Evolutionary conservation across 2,329 filamentous ascomycete genomes (phyloP), one percentile per base, ranked within the genome.

Genomic region (Claviceps fusiformis): DNA sequence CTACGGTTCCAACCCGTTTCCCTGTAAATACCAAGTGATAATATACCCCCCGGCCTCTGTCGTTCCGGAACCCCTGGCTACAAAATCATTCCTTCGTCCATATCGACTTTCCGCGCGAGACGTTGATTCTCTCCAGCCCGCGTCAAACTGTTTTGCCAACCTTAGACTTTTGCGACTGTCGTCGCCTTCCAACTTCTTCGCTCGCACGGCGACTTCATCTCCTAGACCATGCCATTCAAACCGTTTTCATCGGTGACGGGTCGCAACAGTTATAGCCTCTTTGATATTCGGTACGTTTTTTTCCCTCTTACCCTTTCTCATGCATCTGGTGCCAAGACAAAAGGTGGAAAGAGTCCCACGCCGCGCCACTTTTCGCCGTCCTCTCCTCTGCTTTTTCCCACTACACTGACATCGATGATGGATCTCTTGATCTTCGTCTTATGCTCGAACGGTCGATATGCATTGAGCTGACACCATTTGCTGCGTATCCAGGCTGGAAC

Each of bases 401-500:
- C 17, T 17, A 43, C 17, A 7, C 5, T 44, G 35, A 24, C 44
- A 11, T 8, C 24, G 10, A 13, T 9, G 3, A 46, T 13, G 33
- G 35, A 9, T 8, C 10, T 37, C 35, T 13, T 41, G 19, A n/a
- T 7, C 3, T 24, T 17, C n/a, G n/a, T n/a, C n/a, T n/a, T n/a
- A n/a, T n/a, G n/a, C n/a, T n/a, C n/a, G n/a, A n/a, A n/a, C n/a
- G n/a, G n/a, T n/a, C n/a, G n/a, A n/a, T n/a, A 47, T 17, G 8
- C 11, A 8, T 33, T 41, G n/a, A 27, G 50, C 53, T 53, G 55
- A 54, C 27, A 43, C 7, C n/a, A 17, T 24, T n/a, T 29, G 9
- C 48, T 37, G 24, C 33, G 35, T 41, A 35, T 61, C 31, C 63
- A 90, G 87, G 53, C 78, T 91, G 57, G 86, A 91, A 53, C 85